Conservation (phyloP, 768 basidiomycete species). For the Psilocybe sp. region DNA sequence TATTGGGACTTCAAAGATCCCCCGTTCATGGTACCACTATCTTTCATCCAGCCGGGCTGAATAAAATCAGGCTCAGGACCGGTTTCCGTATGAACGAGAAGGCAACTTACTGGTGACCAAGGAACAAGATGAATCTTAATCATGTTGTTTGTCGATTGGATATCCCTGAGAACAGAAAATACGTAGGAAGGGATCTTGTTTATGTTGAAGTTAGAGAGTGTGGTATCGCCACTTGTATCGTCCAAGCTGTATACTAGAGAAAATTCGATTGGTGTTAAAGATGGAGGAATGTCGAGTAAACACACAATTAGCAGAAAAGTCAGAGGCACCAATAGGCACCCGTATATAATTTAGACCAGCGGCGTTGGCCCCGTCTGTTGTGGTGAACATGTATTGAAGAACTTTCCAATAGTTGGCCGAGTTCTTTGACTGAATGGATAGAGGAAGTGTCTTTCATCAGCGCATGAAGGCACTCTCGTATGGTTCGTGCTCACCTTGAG, state of each 20-base stretch:
- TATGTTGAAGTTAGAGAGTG: slow-evolving; percentile 56
- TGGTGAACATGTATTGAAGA: slow-evolving; percentile 57
- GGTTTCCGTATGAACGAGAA: not conserved
- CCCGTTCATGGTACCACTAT: slow-evolving; percentile 62
- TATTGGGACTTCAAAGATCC: slow-evolving; percentile 54
- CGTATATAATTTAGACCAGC: slow-evolving; percentile 72
- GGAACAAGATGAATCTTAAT: slow-evolving; percentile 35
- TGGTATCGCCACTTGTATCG: slow-evolving; percentile 58
- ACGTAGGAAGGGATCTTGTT: slow-evolving; percentile 57
- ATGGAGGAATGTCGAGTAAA: slow-evolving; percentile 2
- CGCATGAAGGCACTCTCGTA: not conserved
- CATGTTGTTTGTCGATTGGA: slow-evolving; percentile 51
- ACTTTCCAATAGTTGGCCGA: slow-evolving; percentile 56
- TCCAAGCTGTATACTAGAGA: slow-evolving; percentile 60
- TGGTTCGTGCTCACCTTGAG: slow-evolving; percentile 45
- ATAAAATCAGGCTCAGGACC: not conserved
- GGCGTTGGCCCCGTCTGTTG: slow-evolving; percentile 55
- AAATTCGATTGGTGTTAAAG: not conserved
- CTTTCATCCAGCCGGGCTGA: slow-evolving; percentile 82
- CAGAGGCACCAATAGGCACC: slow-evolving; percentile 69
- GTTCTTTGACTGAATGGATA: slow-evolving; percentile 41
- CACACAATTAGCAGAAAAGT: slow-evolving; percentile 62
- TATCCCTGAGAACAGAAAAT: slow-evolving; percentile 63
- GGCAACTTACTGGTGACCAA: slow-evolving; percentile 68
- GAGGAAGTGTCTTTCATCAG: not conserved